Percentiles rank a stretch among this genome's conserved stretches.
These are phyloP conservation scores for Trichosporon sp. DNA, from an alignment of 1,284 basidiomycete species.

Conservation along the genomic window DNA sequence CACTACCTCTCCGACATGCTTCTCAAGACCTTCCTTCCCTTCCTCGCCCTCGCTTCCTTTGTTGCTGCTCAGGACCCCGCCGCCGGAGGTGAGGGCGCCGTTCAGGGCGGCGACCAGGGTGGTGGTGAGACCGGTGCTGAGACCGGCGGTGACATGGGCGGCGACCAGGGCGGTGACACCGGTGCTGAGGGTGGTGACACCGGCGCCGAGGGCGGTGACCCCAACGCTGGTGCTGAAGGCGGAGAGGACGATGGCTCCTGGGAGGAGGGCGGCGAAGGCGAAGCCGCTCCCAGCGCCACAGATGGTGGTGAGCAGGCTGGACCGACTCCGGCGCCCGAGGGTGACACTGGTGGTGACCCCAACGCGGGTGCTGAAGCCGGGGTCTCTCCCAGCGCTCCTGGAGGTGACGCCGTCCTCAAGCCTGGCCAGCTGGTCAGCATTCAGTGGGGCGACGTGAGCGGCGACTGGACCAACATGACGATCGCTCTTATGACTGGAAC, in stretches of 20 bases:
- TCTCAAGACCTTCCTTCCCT: background rate
- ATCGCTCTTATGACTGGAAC: slow-evolving; percentile 48
- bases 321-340: background rate
- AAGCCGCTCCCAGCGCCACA: background rate
- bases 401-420: slow-evolving; percentile 37
- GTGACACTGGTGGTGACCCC: background rate
- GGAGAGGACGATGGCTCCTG: too few species aligned
- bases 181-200: background rate
- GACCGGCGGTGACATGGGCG: background rate
- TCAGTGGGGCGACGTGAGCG: slow-evolving; percentile 47
- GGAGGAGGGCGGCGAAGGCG: background rate
- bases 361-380: slow-evolving; percentile 13
- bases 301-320: background rate
- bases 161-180: background rate
- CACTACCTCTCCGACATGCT: background rate
- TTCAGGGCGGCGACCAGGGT: background rate
- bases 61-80: background rate
- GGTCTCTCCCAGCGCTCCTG: slow-evolving; percentile 48
- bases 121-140: background rate
- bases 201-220: background rate
- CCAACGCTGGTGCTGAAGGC: background rate
- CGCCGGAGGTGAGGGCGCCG: background rate
- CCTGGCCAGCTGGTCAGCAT: slow-evolving; percentile 38
- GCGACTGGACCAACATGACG: slow-evolving; percentile 46
- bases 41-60: background rate